Conservation (phyloP, 306 rosid species). For the Malus sylvestris region DNA sequence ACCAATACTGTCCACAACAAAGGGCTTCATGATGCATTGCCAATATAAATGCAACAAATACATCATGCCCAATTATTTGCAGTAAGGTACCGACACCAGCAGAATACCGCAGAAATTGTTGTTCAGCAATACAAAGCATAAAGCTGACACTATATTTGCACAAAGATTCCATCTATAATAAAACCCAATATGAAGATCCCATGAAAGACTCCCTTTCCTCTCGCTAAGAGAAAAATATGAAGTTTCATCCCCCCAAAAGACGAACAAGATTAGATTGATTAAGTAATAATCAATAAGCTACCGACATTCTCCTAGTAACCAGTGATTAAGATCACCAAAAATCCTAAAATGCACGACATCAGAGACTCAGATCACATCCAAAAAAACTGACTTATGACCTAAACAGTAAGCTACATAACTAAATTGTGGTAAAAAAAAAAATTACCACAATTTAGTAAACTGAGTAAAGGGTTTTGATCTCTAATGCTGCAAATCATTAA, state of each 20-base stretch:
- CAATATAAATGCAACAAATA: neutral
- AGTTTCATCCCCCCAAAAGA: neutral
- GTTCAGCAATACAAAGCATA: neutral
- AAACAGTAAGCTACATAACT: neutral
- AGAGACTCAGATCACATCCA: constrained; percentile 10
- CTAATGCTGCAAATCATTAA: neutral
- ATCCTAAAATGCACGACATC: neutral
- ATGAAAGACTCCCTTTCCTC: neutral
- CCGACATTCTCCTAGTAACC: neutral
- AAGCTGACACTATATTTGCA: neutral
- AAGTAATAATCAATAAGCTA: neutral
- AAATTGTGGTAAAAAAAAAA: neutral
- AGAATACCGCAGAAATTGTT: too few relatives aligned
- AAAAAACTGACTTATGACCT: neutral
- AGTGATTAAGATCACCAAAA: neutral
- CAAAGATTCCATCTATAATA: neutral
- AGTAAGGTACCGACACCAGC: neutral
- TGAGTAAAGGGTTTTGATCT: neutral
- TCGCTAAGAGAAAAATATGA: neutral
- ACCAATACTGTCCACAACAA: neutral
- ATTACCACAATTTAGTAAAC: neutral
- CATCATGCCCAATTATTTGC: neutral
- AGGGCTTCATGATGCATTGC: neutral
- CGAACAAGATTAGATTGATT: neutral
- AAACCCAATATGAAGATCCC: neutral